Evolutionary conservation across 208 protist genomes (phyloP), one percentile per base, ranked within the genome.

Genomic region (Crithidia brevicula): DNA sequence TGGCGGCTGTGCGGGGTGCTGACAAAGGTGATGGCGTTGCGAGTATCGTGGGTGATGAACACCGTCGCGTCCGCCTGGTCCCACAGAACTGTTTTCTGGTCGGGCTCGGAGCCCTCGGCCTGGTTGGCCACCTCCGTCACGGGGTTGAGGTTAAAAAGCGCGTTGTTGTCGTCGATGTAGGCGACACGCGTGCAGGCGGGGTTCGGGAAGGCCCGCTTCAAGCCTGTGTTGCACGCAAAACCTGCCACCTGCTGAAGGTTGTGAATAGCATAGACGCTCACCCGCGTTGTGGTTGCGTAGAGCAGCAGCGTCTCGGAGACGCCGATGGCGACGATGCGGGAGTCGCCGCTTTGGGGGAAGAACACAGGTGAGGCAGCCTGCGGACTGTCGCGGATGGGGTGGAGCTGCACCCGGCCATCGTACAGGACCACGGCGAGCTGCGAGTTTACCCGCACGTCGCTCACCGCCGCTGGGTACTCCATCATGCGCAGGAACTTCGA

Each of bases 271-370:
- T 97, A 74, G 28, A 97, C 86, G 51, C 58, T 72, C 23, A 99
- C 83, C 47, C 85, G 85, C 22, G 83, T 93, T 16, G 57, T 64
- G 3, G 76, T 87, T 3, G 94, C 97, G 80, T 98, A 99, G 10
- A 98, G 85, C 53, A 99, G 82, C 49, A 99, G 97, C 16, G 91
- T 65, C 59, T 95, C 85, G 22, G 93, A 97, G 28, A 99, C 85
- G 13, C 77, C 83, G 3, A 98, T 56, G 31, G 86, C 75, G 57
- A 92, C 89, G 51, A 99, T 82, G 23, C 66, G 71, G 22, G 72
- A 67, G 23, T 79, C 82, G 36, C 83, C 60, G 60, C 61, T 73
- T 36, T 82, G 56, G 4, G 63, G 72, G 31, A 77, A 70, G 28
- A 53, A 77, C 2, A 49, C 63, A 1, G 64, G 62, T 22, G 64